Evolutionary conservation across 495 filamentous ascomycete species (phyloP), one percentile per base, ranked within the genome.

Genomic region (Tuber magnatum): DNA sequence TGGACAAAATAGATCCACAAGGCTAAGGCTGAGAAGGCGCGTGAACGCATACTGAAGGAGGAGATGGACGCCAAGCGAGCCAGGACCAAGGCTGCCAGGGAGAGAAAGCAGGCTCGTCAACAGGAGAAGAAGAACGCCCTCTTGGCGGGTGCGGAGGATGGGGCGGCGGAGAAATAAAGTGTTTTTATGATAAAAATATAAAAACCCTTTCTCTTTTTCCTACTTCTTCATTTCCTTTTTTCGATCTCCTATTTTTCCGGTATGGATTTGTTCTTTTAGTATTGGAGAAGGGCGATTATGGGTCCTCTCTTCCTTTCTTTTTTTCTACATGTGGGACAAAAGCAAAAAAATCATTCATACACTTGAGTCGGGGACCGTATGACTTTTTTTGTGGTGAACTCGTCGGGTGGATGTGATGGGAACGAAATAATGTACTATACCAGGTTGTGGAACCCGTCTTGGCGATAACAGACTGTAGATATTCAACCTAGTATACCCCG

Each of bases 31-130:
- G 95, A 99, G 92, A 93, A 94, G 88, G 88, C 89, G 76, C 96
- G 95, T 86, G 95, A 97, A 91, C 90, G 91, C 85, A 84, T 89
- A 80, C 88, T 97, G 85, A 95, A 97, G 92, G 94, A 97, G 84
- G 94, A 97, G 90, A 98, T 98, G 95, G 94, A 99, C 86, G 92
- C 91, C 87, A 97, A 95, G 90, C 93, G 95, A 88, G 91, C 93
- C 86, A 97, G 97, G 93, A 97, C 93, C 91, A 97, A 97, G 93
- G 95, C 95, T 82, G 94, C 94, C 77, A 93, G 95, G 87, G 96
- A 97, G 91, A 90, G 95, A 87, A 94, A 93, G 88, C 87, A 89
- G 85, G 92, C 94, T 88, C 91, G 95, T 85, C 87, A 92, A 84
- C 85, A 88, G 84, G 89, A 91, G 85, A 99, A 99, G 95, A 90